These are phyloP conservation scores for Aspergillus novofumigatus DNA, from an alignment of 2,329 filamentous ascomycete genomes.

Conservation along the genomic window DNA sequence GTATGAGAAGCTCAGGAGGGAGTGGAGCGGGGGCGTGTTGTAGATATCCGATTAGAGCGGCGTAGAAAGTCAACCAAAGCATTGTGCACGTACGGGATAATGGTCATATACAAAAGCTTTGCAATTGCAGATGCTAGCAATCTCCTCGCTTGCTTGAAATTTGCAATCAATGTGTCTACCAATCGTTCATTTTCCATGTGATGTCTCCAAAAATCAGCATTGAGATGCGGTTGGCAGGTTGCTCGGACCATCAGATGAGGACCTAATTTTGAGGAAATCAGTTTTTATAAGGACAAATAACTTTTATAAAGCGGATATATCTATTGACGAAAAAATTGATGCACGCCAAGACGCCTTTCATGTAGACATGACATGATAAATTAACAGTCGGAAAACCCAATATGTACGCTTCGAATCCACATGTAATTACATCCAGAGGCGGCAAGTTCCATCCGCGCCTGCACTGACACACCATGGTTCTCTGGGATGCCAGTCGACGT, in stretches of 20 bases:
- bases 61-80: neutral
- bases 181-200: neutral
- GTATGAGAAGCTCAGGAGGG: constrained; percentile 52
- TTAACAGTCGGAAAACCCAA: constrained; percentile 16
- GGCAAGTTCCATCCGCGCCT: constrained; percentile 87
- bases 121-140: no score
- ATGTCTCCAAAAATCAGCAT: neutral
- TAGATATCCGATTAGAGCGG: constrained; percentile 11
- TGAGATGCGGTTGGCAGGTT: neutral
- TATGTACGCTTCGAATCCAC: constrained; percentile 18
- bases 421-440: constrained; percentile 69
- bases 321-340: constrained; percentile 15
- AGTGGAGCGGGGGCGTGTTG: constrained; percentile 41
- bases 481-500: constrained; percentile 90
- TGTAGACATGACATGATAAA: constrained; percentile 16
- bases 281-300: constrained; percentile 10
- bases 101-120: neutral
- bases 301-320: constrained; percentile 31
- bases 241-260: neutral
- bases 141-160: neutral
- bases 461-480: constrained; percentile 94
- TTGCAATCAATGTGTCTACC: neutral
- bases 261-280: neutral
- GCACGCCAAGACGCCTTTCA: constrained; percentile 24
- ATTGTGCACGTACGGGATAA: neutral